phyloP scores from a whole-genome alignment of 2,329 filamentous ascomycete species.

The Venturia asperata region DNA sequence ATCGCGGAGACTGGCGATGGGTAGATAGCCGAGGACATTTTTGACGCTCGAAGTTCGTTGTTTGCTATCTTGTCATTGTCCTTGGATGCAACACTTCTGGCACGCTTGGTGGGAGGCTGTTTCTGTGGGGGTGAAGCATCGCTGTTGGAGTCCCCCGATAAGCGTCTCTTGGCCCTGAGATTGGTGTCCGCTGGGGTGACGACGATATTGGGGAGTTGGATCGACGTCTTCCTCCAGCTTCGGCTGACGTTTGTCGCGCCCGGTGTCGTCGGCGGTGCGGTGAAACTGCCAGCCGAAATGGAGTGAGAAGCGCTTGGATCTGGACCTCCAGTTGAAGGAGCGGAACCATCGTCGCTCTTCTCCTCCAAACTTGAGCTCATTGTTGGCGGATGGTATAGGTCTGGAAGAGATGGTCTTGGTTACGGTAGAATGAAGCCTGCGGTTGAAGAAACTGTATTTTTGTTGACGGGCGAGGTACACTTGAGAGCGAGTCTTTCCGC shows the following conservation, averaged over 20 bases:
- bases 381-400: background rate
- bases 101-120: background rate
- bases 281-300: background rate
- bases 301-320: conserved; percentile 1
- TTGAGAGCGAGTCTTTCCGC: background rate
- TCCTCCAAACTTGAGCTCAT: background rate
- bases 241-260: background rate
- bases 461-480: background rate
- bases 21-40: background rate
- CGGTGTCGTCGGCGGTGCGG: background rate
- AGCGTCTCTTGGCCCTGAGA: background rate
- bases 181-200: conserved; percentile 3
- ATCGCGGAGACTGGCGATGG: background rate
- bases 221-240: background rate
- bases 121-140: conserved; percentile 2
- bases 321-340: conserved; percentile 1
- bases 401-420: background rate
- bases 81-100: background rate
- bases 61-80: background rate
- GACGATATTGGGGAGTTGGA: conserved; percentile 3
- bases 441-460: background rate
- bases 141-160: background rate
- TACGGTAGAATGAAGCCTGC: background rate
- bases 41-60: background rate
- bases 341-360: conserved; percentile 4